Evolutionary conservation across 2,329 filamentous ascomycete genomes (phyloP).

Genomic region (Polychaeton citri): DNA sequence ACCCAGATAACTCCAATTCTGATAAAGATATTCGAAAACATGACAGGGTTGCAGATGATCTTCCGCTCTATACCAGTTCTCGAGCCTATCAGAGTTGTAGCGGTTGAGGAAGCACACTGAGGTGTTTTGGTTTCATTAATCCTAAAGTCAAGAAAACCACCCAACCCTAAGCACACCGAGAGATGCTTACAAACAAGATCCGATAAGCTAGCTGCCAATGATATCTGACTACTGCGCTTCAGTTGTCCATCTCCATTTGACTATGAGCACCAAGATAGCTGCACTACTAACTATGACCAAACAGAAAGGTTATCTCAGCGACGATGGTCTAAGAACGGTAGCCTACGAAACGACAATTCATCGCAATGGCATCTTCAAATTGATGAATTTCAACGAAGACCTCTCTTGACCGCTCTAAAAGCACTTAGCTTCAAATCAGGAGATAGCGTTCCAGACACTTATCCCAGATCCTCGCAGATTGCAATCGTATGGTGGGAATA

Average conservation of each 20-base stretch:
- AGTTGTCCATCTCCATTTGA: conserved; percentile 39
- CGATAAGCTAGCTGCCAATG: conserved; percentile 30
- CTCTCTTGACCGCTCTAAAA: conserved; percentile 26
- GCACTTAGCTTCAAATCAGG: conserved; percentile 28
- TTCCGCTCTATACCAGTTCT: conserved; percentile 53
- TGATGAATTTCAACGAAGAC: conserved; percentile 27
- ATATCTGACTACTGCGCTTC: conserved; percentile 40
- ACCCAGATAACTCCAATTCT: conserved; percentile 44
- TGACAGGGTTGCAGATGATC: conserved; percentile 37
- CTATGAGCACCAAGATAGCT: too few relatives aligned
- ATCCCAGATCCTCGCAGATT: conserved; percentile 26
- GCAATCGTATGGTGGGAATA: conserved; percentile 19
- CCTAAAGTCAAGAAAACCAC: conserved; percentile 45
- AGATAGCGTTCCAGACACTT: conserved; percentile 28
- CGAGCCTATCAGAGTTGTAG: conserved; percentile 48
- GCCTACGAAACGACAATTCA: conserved; percentile 46
- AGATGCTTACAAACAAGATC: conserved; percentile 40
- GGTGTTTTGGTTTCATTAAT: conserved; percentile 39
- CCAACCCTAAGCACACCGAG: conserved; percentile 45
- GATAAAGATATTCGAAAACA: conserved; percentile 45
- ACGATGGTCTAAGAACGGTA: conserved; percentile 36
- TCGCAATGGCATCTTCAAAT: conserved; percentile 35
- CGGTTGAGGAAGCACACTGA: conserved; percentile 39
- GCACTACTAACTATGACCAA: conserved; percentile 16
- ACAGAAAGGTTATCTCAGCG: conserved; percentile 25